Evolutionary conservation across 176 grass and related monocot species (phyloP), one percentile per base, ranked within the genome.

Genomic region (Dendrocalamus sinicus): DNA sequence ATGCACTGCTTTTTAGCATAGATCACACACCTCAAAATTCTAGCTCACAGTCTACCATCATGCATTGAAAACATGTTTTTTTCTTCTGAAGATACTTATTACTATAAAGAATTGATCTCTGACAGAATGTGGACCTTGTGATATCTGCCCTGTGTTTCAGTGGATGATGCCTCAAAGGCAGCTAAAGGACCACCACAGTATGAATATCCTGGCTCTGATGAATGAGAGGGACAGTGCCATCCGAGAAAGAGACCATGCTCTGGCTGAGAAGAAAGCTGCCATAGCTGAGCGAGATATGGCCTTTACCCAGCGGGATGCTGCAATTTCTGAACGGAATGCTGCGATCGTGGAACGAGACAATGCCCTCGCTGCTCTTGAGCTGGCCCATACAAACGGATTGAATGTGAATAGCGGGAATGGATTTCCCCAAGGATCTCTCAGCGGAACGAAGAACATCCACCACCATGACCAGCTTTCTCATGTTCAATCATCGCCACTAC

Each of bases 111-210:
- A 22, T 48, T 78, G 52, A 13, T 78, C 35, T 68, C 23, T 48
- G 0, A 30, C 77, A 1, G 40, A 79, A 24, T 79, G 65, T 65
- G 54, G 32, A 58, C 8, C 45, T 57, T 81, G 81, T 57, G 16
- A 11, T 75, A 26, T 63, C 3, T 57, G 2, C 20, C 81, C 60
- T 83, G 12, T 84, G 54, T 87, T 87, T 66, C 85, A 97, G 94
- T 97, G 94, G 94, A 94, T 97, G 94, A 90, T 97, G 80, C 94
- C 94, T 76, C 94, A 91, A 85, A 77, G 84, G 11, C 94, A 93
- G 76, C 59, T 97, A 43, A 97, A 92, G 24, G 92, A 94, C 61
- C 91, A 90, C 73, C 92, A 92, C 26, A 91, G 89, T 55, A 87
- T 92, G 83, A 92, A 72, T 55, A 53, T 97, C 15, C 87, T 94